Evolutionary conservation across 768 basidiomycete genomes (phyloP).

Genomic region (Pleurotus tuber-regium): DNA sequence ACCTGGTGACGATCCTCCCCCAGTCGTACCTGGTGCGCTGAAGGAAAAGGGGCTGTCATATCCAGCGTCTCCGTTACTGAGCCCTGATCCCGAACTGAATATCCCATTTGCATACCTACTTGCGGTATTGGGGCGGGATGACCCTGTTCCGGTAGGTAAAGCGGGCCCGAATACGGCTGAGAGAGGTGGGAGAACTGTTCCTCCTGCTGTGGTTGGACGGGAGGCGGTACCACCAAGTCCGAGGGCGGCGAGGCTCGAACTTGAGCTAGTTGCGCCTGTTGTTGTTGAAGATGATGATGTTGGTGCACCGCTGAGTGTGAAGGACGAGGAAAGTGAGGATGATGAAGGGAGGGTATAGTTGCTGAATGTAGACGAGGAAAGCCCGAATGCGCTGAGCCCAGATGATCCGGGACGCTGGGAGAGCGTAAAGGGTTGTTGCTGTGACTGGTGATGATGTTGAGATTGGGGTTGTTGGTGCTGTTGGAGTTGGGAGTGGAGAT

Average conservation of each 20-base stretch:
- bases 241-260: neutral
- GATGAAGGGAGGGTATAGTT: neutral
- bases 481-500: neutral
- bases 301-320: neutral
- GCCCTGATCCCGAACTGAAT: neutral
- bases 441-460: neutral
- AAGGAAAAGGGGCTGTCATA: constrained; percentile 62
- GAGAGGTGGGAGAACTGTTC: constrained; percentile 5
- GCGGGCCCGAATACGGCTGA: neutral
- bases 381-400: neutral
- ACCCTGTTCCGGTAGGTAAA: neutral
- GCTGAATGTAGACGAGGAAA: neutral
- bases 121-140: neutral
- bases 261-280: neutral
- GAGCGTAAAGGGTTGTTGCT: neutral
- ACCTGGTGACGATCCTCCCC: constrained; percentile 18
- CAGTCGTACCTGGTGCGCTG: constrained; percentile 20
- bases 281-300: neutral
- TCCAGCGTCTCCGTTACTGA: constrained; percentile 13
- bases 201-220: constrained; percentile 2
- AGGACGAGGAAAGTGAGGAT: neutral
- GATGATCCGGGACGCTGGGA: constrained; percentile 3
- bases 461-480: constrained; percentile 2
- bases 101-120: neutral
- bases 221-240: neutral